Conservation (phyloP, 2,329 filamentous ascomycete genomes). For the Bisporella sp. region DNA sequence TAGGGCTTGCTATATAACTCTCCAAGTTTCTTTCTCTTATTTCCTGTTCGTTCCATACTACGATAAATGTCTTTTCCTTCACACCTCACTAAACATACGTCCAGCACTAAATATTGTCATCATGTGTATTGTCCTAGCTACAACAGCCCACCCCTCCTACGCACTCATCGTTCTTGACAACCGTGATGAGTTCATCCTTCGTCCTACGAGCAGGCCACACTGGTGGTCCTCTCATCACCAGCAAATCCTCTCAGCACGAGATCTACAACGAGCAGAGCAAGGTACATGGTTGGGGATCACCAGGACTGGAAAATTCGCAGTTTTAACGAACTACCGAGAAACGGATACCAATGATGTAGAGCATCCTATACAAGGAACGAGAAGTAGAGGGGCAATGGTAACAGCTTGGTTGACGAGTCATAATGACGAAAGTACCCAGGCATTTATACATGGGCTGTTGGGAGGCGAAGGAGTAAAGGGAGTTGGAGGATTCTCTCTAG, state of each 20-base stretch:
- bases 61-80: no score
- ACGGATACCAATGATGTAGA: slow-evolving; percentile 39
- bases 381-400: slow-evolving; percentile 58
- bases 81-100: no score
- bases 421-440: slow-evolving; percentile 38
- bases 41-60: no score
- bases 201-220: slow-evolving; percentile 55
- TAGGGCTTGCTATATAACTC: no score
- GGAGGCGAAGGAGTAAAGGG: slow-evolving; percentile 46
- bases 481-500: slow-evolving; percentile 59
- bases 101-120: not conserved
- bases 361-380: slow-evolving; percentile 46
- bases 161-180: slow-evolving; percentile 71
- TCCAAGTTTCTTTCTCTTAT: no score
- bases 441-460: slow-evolving; percentile 47
- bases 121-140: slow-evolving; percentile 75
- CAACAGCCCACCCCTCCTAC: slow-evolving; percentile 69
- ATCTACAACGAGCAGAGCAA: slow-evolving; percentile 53
- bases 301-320: slow-evolving; percentile 50
- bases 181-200: slow-evolving; percentile 65
- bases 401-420: slow-evolving; percentile 52
- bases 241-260: slow-evolving; percentile 49
- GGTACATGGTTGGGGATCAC: slow-evolving; percentile 63
- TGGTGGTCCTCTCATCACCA: slow-evolving; percentile 43
- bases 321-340: slow-evolving; percentile 63